Evolutionary conservation across 2,329 filamentous ascomycete genomes (phyloP), one percentile per base, ranked within the genome.

Genomic region (Ophiostoma pallidulum): DNA sequence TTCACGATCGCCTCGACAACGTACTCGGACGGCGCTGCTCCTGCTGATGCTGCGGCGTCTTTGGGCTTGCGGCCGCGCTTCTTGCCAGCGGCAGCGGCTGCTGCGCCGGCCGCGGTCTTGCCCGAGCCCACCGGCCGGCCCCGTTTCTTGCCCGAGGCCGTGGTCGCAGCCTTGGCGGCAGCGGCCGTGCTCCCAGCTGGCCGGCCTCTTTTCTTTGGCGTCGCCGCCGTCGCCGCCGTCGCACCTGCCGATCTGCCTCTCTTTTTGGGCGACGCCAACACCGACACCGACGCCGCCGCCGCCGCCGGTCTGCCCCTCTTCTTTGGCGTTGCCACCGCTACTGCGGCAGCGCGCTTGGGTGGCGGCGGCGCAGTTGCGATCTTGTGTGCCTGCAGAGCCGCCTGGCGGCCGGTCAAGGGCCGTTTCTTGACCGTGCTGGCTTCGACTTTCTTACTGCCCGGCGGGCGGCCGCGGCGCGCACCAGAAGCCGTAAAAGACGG

Each of bases 1-100:
- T 66, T 65, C 10, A 74, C 43, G 28, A 77, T 71, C 3, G 58
- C 54, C 54, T 78, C 73, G 0, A 77, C 70, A 45, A 70, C 66
- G 58, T 65, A 77, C 48, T 69, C 65, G 7, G 6, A 28, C n/a
- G n/a, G 24, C 29, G 19, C 41, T 33, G 33, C 19, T 33, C 35
- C n/a, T 6, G 20, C 5, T 28, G 26, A 14, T 8, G 35, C 18
- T 4, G 58, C 56, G 12, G 55, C 53, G n/a, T 26, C 40, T 14
- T 7, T 54, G 46, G 4, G 47, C 53, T 10, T 51, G 2, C 24
- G 22, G 2, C 31, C 13, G 8, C 31, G 29, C 29, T 28, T 28
- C 24, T 28, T 41, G 12, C 13, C 29, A 19, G 39, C 38, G 3
- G 31, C 41, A 12, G 19, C 44, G 44, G 47, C 37, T 49, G 49